Conservation (phyloP, 2,329 filamentous ascomycete species). For the Colletotrichum sp. region DNA sequence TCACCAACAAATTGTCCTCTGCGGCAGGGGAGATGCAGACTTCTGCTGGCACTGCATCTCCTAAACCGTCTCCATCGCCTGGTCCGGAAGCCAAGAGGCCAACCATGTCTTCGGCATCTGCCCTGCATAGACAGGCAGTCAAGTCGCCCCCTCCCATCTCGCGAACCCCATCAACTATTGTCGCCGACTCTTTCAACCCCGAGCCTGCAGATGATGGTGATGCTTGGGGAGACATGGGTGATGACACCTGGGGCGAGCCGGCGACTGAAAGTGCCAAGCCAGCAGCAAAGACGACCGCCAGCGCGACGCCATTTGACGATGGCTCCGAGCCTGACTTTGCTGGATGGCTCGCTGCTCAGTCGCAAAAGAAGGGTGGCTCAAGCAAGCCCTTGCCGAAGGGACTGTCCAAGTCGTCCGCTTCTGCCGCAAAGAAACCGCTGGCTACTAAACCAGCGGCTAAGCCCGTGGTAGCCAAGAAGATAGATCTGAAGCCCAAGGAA, state of each 20-base stretch:
- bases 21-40: conserved; percentile 87
- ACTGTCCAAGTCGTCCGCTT: conserved; percentile 63
- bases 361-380: conserved; percentile 68
- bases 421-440: conserved; percentile 44
- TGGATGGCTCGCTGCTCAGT: conserved; percentile 90
- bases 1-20: conserved; percentile 89
- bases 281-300: conserved; percentile 31
- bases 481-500: conserved; percentile 70
- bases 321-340: conserved; percentile 93
- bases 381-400: conserved; percentile 82
- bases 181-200: conserved; percentile 56
- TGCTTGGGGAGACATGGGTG: conserved; percentile 76
- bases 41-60: conserved; percentile 49
- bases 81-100: conserved; percentile 40
- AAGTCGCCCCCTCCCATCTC: conserved; percentile 52
- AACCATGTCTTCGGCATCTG: conserved; percentile 58
- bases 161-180: conserved; percentile 52
- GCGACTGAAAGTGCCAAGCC: conserved; percentile 21
- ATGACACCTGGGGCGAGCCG: conserved; percentile 49
- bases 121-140: conserved; percentile 65
- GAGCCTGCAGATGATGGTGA: conserved; percentile 68
- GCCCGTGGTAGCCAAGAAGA: conserved; percentile 63
- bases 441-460: conserved; percentile 41
- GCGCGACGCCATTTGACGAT: conserved; percentile 72
- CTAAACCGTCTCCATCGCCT: conserved; percentile 45